phyloP scores from a whole-genome alignment of 1,284 basidiomycete genomes.

The Vanrija sp. region DNA sequence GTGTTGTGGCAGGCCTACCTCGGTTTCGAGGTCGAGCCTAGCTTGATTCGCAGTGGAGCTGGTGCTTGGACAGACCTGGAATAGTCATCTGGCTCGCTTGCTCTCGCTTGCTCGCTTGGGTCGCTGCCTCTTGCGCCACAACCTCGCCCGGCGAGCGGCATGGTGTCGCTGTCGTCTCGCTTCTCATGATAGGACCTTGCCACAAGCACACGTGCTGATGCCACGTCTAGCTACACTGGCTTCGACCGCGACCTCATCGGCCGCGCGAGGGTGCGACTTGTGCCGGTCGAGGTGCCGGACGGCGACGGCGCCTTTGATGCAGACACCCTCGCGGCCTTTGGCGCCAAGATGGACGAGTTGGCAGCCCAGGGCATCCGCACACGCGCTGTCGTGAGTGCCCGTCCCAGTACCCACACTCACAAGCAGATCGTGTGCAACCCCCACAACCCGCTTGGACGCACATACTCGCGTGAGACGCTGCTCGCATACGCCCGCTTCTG shows the following conservation, averaged over 20 bases:
- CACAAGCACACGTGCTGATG: too few species aligned
- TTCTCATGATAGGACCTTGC: too few species aligned
- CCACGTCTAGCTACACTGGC: slow-evolving; percentile 38
- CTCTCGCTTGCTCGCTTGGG: too few species aligned
- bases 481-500: slow-evolving; percentile 50
- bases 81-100: too few species aligned
- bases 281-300: slow-evolving; percentile 37
- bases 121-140: too few species aligned
- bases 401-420: not conserved
- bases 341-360: slow-evolving; percentile 26
- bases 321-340: slow-evolving; percentile 27
- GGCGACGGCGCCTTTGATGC: slow-evolving; percentile 33
- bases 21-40: too few species aligned
- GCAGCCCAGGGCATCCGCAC: slow-evolving; percentile 24
- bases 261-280: slow-evolving; percentile 31
- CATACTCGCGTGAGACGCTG: slow-evolving; percentile 46
- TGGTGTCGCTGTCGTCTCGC: too few species aligned
- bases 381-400: slow-evolving; percentile 33
- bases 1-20: too few species aligned
- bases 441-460: slow-evolving; percentile 50
- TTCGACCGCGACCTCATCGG: slow-evolving; percentile 45
- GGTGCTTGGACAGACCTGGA: too few species aligned
- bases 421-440: slow-evolving; percentile 49
- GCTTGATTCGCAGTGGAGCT: too few species aligned
- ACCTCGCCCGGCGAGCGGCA: too few species aligned